Conservation (phyloP, 441 rosid species). For the Pelargonium australe region DNA sequence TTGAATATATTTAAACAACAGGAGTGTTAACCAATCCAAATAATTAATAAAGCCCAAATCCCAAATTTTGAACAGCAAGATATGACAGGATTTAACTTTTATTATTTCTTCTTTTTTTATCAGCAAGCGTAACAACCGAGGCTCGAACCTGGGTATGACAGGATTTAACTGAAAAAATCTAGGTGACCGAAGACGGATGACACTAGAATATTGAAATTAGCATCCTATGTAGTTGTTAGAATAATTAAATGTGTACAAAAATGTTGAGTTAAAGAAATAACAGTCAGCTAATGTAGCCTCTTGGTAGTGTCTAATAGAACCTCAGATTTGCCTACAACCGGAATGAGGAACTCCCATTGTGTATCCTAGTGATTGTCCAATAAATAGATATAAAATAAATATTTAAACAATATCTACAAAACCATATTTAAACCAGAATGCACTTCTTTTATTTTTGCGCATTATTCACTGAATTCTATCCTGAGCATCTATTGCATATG, state of each 20-base stretch:
- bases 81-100: neutral
- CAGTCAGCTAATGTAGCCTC: neutral
- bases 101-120: too few relatives aligned
- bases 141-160: too few relatives aligned
- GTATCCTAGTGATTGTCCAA: neutral
- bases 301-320: neutral
- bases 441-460: too few relatives aligned
- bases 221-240: neutral
- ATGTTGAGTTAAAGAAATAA: neutral
- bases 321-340: neutral
- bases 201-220: slow-evolving; percentile 3
- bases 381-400: neutral
- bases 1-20: neutral
- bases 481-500: too few relatives aligned
- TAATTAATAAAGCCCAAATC: neutral
- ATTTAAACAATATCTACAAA: neutral
- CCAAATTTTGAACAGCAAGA: neutral
- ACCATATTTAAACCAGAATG: neutral
- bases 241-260: neutral
- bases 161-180: neutral
- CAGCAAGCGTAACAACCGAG: too few relatives aligned
- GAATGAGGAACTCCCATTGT: neutral
- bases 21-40: neutral
- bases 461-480: too few relatives aligned
- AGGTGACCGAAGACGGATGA: neutral